Evolutionary conservation across 2,329 filamentous ascomycete genomes (phyloP).

Genomic region (Hymenoscyphus infarciens): DNA sequence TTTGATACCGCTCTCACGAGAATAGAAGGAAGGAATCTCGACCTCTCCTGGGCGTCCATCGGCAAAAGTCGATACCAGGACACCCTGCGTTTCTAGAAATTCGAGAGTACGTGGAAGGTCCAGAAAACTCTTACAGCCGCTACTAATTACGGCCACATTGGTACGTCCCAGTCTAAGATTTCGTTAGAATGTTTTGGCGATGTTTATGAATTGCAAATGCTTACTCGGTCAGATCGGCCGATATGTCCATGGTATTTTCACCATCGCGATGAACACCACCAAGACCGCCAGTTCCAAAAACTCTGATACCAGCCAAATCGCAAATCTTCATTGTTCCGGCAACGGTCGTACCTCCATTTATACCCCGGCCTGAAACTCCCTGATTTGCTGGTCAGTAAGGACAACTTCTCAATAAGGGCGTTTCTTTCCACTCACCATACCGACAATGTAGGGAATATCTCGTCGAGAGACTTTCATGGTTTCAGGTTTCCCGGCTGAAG

Average conservation of each 20-base stretch:
- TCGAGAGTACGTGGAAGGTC: slow-evolving; percentile 90
- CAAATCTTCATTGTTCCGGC: slow-evolving; percentile 90
- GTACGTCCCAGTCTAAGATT: slow-evolving; percentile 65
- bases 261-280: slow-evolving; percentile 91
- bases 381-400: slow-evolving; percentile 33
- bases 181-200: not conserved
- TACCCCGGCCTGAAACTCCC: slow-evolving; percentile 61
- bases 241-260: slow-evolving; percentile 85
- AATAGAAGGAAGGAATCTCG: slow-evolving; percentile 92
- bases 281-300: slow-evolving; percentile 93
- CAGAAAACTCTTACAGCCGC: slow-evolving; percentile 93
- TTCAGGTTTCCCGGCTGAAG: slow-evolving; percentile 59
- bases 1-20: slow-evolving; percentile 75
- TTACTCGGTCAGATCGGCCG: slow-evolving; percentile 83
- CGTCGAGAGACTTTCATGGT: slow-evolving; percentile 83
- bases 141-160: slow-evolving; percentile 80
- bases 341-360: slow-evolving; percentile 90
- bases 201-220: not conserved
- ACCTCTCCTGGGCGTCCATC: slow-evolving; percentile 70
- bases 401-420: not conserved
- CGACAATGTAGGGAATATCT: slow-evolving; percentile 78
- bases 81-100: slow-evolving; percentile 67
- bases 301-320: slow-evolving; percentile 77
- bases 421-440: slow-evolving; percentile 55
- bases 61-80: slow-evolving; percentile 83